Evolutionary conservation across 805 yeast species (phyloP), one percentile per base, ranked within the genome.

Genomic region (Priceomyces haplophilus): DNA sequence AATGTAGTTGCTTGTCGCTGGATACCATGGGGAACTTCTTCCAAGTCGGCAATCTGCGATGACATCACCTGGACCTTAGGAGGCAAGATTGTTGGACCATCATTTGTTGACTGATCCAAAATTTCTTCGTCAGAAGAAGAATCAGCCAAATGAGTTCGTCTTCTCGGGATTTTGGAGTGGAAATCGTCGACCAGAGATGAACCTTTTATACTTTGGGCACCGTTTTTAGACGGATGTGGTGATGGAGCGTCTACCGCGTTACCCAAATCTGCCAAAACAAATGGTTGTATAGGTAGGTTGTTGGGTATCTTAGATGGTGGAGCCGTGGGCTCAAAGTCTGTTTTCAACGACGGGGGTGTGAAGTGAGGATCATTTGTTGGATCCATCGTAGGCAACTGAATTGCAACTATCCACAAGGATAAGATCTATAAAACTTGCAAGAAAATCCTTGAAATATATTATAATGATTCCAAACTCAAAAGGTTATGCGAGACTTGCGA

Each of bases 1-100:
- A 90, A 64, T 10, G 65, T 67, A 47, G 79, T 80, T 1, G 98
- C 90, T 64, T 93, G 99, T 48, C 99, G 77, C 37, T 80, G 82
- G 41, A 93, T 79, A 1, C 98, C 97, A 53, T 86, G 90, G 0
- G 99, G 99, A 10, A 93, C 97, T 64, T 93, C 99, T 62, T 93
- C 99, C 45, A 93, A 73, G 57, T 90, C 97, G 0, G 97, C 98
- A 40, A 88, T 84, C 55, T 87, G 95, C 38, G 69, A 66, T 31
- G 78, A 71, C 46, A 67, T 71, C 13, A 77, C 75, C 45, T 73
- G 59, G 10, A 76, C 73, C 3, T 75, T 52, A 23, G 73, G 69
- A 24, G 75, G 71, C 30, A 71, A 52, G 19, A 63, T 55, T 7
- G 41, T 41, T n/a, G 39, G 39, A 23, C 13, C 18, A n/a, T 36